Percentiles rank a stretch among this genome's conserved stretches.
phyloP scores from a whole-genome alignment of 345 rosid species.

The Aquilaria sinensis region DNA sequence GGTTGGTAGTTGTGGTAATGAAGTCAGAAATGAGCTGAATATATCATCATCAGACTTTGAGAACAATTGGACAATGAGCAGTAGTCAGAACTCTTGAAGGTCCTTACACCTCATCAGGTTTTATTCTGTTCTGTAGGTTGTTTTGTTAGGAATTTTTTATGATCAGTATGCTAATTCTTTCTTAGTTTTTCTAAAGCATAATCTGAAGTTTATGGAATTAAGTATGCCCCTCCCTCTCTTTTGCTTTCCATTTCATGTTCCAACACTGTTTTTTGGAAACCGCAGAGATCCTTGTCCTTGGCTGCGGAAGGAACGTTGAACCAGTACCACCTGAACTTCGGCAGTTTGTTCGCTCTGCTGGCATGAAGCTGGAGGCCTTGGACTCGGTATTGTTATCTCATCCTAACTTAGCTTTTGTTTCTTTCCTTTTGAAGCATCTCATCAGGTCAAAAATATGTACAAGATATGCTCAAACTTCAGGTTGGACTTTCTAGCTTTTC shows the following conservation, averaged over 20 bases:
- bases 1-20: too few relatives aligned
- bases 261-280: background rate
- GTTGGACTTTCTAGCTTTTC: too few relatives aligned
- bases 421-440: background rate
- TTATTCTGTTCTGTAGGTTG: too few relatives aligned
- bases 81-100: too few relatives aligned
- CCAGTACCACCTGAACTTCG: conserved; percentile 57
- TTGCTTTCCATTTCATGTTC: conserved; percentile 1
- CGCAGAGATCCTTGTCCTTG: conserved; percentile 77
- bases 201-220: background rate
- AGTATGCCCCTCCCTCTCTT: background rate
- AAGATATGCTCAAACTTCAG: background rate
- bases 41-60: too few relatives aligned
- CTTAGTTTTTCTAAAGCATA: too few relatives aligned
- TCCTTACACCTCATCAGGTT: too few relatives aligned
- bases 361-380: conserved; percentile 83
- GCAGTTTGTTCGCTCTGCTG: conserved; percentile 55
- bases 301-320: conserved; percentile 66
- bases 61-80: too few relatives aligned
- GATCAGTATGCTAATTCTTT: too few relatives aligned
- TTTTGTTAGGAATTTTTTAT: too few relatives aligned
- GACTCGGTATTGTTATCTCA: conserved; percentile 55
- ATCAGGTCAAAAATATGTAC: background rate
- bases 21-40: too few relatives aligned
- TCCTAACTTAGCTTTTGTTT: background rate